Base-by-base conservation (phyloP, 1,284 basidiomycete genomes). In the Ustilago cynodontis region DNA sequence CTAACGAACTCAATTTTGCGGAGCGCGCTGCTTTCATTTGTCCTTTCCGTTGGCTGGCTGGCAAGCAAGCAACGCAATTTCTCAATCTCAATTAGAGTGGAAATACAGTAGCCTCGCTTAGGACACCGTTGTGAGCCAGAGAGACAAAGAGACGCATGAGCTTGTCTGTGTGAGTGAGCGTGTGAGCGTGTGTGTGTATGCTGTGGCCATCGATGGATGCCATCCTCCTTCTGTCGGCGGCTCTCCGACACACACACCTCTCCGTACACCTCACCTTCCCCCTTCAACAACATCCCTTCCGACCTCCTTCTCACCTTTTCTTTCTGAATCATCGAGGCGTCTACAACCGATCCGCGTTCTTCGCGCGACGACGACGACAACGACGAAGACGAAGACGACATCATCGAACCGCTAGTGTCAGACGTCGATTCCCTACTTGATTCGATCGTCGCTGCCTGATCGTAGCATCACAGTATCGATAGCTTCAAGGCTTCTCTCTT, bases 271-370 rank as follows among this genome's bases (percentile, higher is more conserved):
- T 49, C 47, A 49, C 47, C 47, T 14, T 49, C 13, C 47, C 22
- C 11, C 20, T 33, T 11, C 5, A n/a, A 49, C 47, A 24, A 28
- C 47, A 11, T 49, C 47, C 47, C 26, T 28, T 14, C 47, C 26
- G 24, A 14, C 9, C 31, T 26, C 22, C 26, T 28, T 18, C 47
- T 28, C 47, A 14, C 20, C 51, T 10, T 35, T 33, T 35, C 29
- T 3, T 16, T 52, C 18, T 29, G 22, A 45, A 20, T 45, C 24
- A 49, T 49, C 13, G n/a, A n/a, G 26, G 24, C 24, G 22, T 49
- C 47, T 6, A 49, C 47, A 28, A 16, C 18, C 51, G 51, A 52
- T 52, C 18, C 51, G 51, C 51, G 51, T 26, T 52, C 29, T 52
- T 52, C 33, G 51, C 51, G 29, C 51, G 33, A 28, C 47, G 47